A percentile compares a stretch with the other conserved stretches of the same genome.
phyloP scores from a whole-genome alignment of 148 eudicot species.

The Dianthus caryophyllus region DNA sequence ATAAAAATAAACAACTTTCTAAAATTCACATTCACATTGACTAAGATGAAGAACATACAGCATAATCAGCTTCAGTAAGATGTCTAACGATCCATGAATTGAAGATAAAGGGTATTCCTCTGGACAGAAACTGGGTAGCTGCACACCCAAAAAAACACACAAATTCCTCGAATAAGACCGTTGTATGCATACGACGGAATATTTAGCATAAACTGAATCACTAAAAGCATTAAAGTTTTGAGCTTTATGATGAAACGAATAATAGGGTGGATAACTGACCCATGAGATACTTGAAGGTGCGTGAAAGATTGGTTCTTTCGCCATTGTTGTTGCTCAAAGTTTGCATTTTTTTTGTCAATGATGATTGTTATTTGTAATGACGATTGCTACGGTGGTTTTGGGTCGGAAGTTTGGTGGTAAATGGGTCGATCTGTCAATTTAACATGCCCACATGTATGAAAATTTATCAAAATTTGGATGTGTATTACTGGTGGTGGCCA shows the following conservation, averaged over 20 bases:
- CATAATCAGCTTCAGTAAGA: slow-evolving; percentile 80
- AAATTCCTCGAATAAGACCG: neutral
- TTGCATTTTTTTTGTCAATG: slow-evolving; percentile 17
- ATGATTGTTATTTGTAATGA: too few species aligned
- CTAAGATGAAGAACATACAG: slow-evolving; percentile 50
- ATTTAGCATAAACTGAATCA: neutral
- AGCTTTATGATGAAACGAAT: neutral
- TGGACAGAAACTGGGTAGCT: slow-evolving; percentile 90
- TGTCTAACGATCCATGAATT: slow-evolving; percentile 94
- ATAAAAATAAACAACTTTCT: neutral
- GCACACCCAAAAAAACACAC: neutral
- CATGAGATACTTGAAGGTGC: slow-evolving; percentile 81
- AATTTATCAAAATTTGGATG: too few species aligned
- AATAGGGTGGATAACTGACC: slow-evolving; percentile 36
- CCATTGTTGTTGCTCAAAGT: slow-evolving; percentile 22
- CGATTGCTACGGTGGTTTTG: too few species aligned
- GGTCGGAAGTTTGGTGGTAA: too few species aligned
- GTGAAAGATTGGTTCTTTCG: slow-evolving; percentile 52
- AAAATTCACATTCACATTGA: too few species aligned
- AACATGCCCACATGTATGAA: too few species aligned
- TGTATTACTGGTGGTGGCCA: too few species aligned
- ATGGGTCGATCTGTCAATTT: too few species aligned
- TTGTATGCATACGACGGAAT: too few species aligned
- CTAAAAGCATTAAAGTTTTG: neutral
- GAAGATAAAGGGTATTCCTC: slow-evolving; percentile 90